Evolutionary conservation across 2,329 filamentous ascomycete genomes (phyloP).

Genomic region (Ceratocystis colombiana): DNA sequence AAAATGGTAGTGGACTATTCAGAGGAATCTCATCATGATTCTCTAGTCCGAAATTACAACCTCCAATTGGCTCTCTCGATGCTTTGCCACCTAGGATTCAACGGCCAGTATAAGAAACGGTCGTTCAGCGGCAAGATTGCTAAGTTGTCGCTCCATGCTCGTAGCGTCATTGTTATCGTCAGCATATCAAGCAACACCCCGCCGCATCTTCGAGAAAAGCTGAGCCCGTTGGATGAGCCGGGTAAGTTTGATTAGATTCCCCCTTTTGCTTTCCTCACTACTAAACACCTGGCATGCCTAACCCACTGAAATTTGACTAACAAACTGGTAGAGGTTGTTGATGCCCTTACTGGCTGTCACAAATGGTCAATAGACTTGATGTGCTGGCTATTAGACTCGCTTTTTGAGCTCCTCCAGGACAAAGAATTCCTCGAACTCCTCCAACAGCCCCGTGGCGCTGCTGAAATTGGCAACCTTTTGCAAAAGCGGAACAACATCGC

Average conservation of each 20-base stretch:
- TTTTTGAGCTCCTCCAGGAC: constrained; percentile 48
- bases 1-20: constrained; percentile 73
- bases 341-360: constrained; percentile 61
- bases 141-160: constrained; percentile 62
- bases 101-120: constrained; percentile 50
- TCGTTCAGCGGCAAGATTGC: constrained; percentile 63
- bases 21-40: constrained; percentile 60
- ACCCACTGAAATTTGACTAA: background rate
- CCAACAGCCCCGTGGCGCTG: constrained; percentile 33
- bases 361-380: constrained; percentile 69
- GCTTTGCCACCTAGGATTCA: constrained; percentile 67
- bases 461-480: constrained; percentile 42
- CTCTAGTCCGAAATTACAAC: constrained; percentile 59
- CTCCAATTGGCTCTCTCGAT: constrained; percentile 70
- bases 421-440: constrained; percentile 43
- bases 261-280: background rate
- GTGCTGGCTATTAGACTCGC: constrained; percentile 49
- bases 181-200: constrained; percentile 52
- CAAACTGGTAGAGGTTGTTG: constrained; percentile 51
- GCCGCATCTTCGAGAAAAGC: constrained; percentile 44
- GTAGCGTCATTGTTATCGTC: constrained; percentile 58
- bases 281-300: too few relatives aligned
- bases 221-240: constrained; percentile 52
- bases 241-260: constrained; percentile 30
- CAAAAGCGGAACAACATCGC: constrained; percentile 47